phyloP scores from a whole-genome alignment of 73 alveolate genomes.

The Loxodes magnus region DNA sequence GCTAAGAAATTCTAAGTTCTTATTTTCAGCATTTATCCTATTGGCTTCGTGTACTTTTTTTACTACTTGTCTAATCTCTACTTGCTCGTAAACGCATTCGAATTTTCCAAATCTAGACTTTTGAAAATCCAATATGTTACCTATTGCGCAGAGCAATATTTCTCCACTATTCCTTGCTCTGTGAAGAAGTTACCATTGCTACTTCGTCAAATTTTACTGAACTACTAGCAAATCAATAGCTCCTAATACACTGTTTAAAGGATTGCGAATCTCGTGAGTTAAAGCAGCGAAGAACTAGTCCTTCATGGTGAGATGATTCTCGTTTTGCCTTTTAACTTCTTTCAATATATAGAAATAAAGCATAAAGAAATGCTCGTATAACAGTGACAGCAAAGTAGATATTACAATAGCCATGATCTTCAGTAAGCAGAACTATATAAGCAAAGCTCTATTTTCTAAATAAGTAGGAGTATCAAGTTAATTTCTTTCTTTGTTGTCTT shows the following conservation, averaged over 20 bases:
- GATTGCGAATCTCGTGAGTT: slow-evolving; percentile 49
- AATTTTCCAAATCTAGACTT: slow-evolving; percentile 18
- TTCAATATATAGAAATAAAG: too few species aligned
- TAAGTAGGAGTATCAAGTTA: too few species aligned
- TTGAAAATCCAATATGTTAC: slow-evolving; percentile 27
- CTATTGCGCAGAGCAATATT: slow-evolving; percentile 24
- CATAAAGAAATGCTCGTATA: too few species aligned
- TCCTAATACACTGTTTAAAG: slow-evolving; percentile 26
- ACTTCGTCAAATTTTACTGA: too few species aligned
- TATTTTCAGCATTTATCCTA: not conserved
- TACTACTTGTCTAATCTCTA: not conserved
- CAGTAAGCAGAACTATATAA: too few species aligned
- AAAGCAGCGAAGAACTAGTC: slow-evolving; percentile 35
- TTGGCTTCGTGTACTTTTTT: not conserved
- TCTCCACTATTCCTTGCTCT: slow-evolving; percentile 21
- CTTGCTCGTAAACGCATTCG: slow-evolving; percentile 6
- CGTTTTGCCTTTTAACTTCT: too few species aligned
- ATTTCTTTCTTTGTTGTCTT: too few species aligned
- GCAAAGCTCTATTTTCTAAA: too few species aligned
- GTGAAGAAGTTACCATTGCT: not conserved
- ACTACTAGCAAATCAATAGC: not conserved
- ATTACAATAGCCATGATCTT: too few species aligned
- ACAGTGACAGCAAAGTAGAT: too few species aligned
- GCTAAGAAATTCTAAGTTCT: slow-evolving; percentile 10
- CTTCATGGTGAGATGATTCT: too few species aligned